These are phyloP conservation scores for Agrostemma githago DNA, from an alignment of 148 eudicot genomes.

Conservation along the genomic window DNA sequence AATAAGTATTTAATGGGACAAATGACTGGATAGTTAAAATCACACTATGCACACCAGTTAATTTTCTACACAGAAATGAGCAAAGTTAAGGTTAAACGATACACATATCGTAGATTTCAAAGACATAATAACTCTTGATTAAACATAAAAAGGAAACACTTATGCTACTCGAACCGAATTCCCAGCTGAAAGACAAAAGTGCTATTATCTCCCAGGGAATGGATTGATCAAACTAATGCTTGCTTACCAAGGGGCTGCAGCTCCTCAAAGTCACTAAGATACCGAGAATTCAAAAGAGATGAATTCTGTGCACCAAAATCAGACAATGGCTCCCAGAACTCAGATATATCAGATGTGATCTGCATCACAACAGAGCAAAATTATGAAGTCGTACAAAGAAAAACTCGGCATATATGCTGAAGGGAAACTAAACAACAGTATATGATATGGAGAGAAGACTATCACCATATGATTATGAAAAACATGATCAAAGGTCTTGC, in stretches of 20 bases:
- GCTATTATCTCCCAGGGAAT: background rate
- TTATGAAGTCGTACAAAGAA: background rate
- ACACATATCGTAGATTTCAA: background rate
- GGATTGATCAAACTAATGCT: constrained; percentile 4
- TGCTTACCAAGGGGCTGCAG: constrained; percentile 75
- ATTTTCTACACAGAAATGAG: background rate
- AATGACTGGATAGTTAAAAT: background rate
- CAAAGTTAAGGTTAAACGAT: background rate
- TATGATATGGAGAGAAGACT: background rate
- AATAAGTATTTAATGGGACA: background rate
- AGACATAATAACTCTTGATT: background rate
- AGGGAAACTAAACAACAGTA: background rate
- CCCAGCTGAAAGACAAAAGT: background rate
- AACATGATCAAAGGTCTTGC: constrained; percentile 50
- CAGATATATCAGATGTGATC: constrained; percentile 62
- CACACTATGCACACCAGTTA: background rate
- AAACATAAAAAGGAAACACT: background rate
- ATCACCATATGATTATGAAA: constrained; percentile 58
- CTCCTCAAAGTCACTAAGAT: constrained; percentile 92
- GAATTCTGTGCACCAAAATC: constrained; percentile 52
- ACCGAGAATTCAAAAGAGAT: constrained; percentile 65
- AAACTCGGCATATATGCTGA: background rate
- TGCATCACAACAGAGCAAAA: constrained; percentile 20
- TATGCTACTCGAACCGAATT: background rate
- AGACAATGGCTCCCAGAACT: constrained; percentile 76